These are phyloP conservation scores for Lactarius hengduanensis DNA, from an alignment of 768 basidiomycete genomes.

Conservation along the genomic window DNA sequence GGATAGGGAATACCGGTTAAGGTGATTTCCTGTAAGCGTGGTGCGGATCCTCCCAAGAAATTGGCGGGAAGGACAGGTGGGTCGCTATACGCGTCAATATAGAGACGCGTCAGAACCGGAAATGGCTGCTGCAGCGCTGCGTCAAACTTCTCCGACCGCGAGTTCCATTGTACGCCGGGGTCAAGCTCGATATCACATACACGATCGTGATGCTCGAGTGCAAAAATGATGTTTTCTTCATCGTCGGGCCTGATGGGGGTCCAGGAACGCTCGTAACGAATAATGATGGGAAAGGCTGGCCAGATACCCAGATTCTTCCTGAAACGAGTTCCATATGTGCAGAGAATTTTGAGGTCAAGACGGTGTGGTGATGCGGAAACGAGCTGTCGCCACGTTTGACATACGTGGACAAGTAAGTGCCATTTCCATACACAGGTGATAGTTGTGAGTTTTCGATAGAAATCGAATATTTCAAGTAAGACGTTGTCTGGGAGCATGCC, in stretches of 20 bases:
- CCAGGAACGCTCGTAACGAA: too few species aligned
- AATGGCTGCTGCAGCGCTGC: not conserved
- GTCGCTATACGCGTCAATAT: not conserved
- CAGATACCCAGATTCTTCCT: not conserved
- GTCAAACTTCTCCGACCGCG: not conserved
- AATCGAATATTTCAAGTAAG: not conserved
- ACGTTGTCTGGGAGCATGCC: not conserved
- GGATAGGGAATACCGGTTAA: too few species aligned
- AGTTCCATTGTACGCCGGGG: too few species aligned
- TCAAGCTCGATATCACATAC: not conserved
- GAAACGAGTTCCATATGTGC: not conserved
- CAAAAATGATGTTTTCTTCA: not conserved
- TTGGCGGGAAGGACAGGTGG: not conserved
- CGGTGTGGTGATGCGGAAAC: not conserved
- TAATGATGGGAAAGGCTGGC: not conserved
- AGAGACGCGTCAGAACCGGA: not conserved
- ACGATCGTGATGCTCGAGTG: not conserved
- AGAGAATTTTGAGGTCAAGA: not conserved
- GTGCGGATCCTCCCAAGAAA: too few species aligned
- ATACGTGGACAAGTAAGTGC: not conserved
- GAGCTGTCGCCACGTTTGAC: not conserved
- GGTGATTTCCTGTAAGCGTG: too few species aligned
- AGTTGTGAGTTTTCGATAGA: not conserved
- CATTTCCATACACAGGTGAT: not conserved
- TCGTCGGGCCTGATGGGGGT: too few species aligned